These are phyloP conservation scores for Penicillium corylophilum DNA, from an alignment of 2,329 filamentous ascomycete species.

Conservation along the genomic window DNA sequence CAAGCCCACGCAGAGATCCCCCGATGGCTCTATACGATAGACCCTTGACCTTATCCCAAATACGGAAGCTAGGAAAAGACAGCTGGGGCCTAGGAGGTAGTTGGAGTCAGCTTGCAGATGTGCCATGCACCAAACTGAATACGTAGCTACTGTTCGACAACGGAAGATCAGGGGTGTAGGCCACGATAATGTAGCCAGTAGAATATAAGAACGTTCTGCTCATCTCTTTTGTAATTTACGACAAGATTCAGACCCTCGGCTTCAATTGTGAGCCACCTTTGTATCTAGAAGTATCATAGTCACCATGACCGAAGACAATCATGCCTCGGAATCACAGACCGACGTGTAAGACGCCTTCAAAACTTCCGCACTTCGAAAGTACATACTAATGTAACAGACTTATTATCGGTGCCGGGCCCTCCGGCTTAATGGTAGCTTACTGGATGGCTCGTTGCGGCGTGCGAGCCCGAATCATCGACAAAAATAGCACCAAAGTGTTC, in stretches of 20 bases:
- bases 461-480: constrained; percentile 50
- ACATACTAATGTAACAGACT: constrained; percentile 8
- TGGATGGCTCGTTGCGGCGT: constrained; percentile 53
- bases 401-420: constrained; percentile 53
- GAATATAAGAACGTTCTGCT: not conserved
- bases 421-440: constrained; percentile 50
- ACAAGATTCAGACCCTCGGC: not conserved
- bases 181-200: not conserved
- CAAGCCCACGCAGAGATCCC: not conserved
- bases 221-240: not conserved
- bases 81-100: too few species aligned
- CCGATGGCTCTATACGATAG: not conserved
- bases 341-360: constrained; percentile 15
- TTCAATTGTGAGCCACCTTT: not conserved
- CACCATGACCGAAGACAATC: not conserved
- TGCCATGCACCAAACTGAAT: not conserved
- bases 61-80: not conserved
- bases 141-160: not conserved
- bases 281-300: not conserved
- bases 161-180: not conserved
- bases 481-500: constrained; percentile 40
- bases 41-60: not conserved
- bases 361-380: not conserved
- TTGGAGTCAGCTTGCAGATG: not conserved
- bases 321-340: constrained; percentile 8